Evolutionary conservation across 768 basidiomycete genomes (phyloP), one percentile per base, ranked within the genome.

Genomic region (Mycena epipterygia): DNA sequence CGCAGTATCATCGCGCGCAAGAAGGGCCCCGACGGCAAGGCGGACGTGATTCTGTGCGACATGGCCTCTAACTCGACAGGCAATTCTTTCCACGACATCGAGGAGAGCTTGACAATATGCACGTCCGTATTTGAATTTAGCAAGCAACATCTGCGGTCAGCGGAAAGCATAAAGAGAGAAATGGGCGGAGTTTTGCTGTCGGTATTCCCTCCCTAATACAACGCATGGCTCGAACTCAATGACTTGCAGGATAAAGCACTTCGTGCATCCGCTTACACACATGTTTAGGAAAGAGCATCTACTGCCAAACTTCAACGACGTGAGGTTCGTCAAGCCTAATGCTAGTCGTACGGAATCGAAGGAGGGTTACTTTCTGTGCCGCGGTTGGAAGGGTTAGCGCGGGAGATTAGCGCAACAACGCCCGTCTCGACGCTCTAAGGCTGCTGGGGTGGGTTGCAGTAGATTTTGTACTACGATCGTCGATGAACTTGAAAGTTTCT

Each of bases 21-120:
- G 21, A 74, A 73, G 41, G 79, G 81, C 65, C 68, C 76, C 0
- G 77, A 79, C 3, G 81, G 80, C 21, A 88, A 86, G 79, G 92
- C 90, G 9, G 95, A 98, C 77, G 83, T 97, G 21, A 88, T 98
- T 29, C 84, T 98, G 5, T 95, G 92, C 11, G 97, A 98, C 76
- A 96, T 98, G 93, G 94, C 96, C 21, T 90, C 90, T 23, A 96
- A 96, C 78, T 84, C 90, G 68, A 88, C 92, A 2, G 97, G 97
- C 7, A 90, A 93, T 68, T 79, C 85, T 21, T 79, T 81, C 0
- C 85, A 85, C 57, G 97, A 99, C 79, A 86, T 88, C 1, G 86
- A 91, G 75, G 79, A 85, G 13, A 91, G 91, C 66, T 84, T 97
- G 35, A 87, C 91, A 41, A 91, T 98, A 25, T 94, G 91, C 76